phyloP scores from a whole-genome alignment of 345 rosid species.

The Salix purpurea region DNA sequence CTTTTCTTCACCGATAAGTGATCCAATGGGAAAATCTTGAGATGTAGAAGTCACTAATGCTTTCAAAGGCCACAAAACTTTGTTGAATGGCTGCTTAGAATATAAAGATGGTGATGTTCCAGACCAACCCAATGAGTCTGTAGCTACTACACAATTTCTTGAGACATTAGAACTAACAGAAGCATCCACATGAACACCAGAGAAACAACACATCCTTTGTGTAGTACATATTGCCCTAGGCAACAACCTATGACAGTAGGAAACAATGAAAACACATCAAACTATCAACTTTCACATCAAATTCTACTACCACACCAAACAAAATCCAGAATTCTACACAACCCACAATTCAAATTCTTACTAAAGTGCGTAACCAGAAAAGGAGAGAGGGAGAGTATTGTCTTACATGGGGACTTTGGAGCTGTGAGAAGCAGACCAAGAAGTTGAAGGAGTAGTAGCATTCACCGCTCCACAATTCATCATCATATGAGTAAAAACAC shows the following conservation, averaged over 20 bases:
- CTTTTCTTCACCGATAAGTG: slow-evolving; percentile 52
- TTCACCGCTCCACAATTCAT: slow-evolving; percentile 25
- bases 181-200: slow-evolving; percentile 36
- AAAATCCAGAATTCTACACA: background rate
- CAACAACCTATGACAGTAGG: slow-evolving; percentile 30
- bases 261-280: background rate
- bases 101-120: slow-evolving; percentile 14
- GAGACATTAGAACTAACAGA: slow-evolving; percentile 21
- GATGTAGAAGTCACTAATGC: slow-evolving; percentile 59
- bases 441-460: slow-evolving; percentile 15
- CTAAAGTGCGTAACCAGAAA: background rate
- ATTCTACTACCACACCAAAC: background rate
- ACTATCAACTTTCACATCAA: background rate
- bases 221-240: slow-evolving; percentile 38
- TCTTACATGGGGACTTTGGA: background rate
- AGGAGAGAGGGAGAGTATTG: background rate
- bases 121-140: slow-evolving; percentile 30
- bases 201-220: slow-evolving; percentile 33
- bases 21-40: slow-evolving; percentile 26
- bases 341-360: background rate
- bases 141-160: slow-evolving; percentile 21
- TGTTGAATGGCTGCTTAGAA: slow-evolving; percentile 29
- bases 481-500: background rate
- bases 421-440: slow-evolving; percentile 13
- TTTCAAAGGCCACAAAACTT: slow-evolving; percentile 35